A percentile compares a stretch with the other conserved stretches of the same genome.
phyloP scores from a whole-genome alignment of 1,284 basidiomycete genomes.

The Apiotrichum gamsii region DNA sequence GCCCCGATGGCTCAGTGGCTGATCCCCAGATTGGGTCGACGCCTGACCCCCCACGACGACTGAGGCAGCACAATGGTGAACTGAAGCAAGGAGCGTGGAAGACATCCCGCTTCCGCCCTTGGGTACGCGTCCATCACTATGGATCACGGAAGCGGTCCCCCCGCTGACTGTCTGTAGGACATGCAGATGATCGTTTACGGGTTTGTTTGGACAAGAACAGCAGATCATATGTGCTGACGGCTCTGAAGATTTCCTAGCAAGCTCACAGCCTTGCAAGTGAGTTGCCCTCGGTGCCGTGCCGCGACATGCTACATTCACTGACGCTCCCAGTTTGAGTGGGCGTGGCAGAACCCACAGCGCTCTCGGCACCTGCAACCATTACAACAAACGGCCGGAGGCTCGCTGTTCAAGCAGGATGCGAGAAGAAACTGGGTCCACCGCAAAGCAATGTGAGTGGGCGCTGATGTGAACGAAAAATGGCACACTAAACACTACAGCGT shows the following conservation, averaged over 20 bases:
- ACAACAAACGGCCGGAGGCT: neutral
- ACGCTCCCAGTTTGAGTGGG: constrained; percentile 72
- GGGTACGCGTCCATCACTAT: no score
- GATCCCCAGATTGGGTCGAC: constrained; percentile 80
- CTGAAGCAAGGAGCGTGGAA: constrained; percentile 67
- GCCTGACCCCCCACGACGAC: constrained; percentile 67
- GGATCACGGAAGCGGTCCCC: no score
- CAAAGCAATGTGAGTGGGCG: constrained; percentile 36
- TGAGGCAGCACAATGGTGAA: constrained; percentile 81
- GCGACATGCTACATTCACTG: neutral
- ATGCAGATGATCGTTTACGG: constrained; percentile 83
- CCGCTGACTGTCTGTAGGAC: constrained; percentile 21
- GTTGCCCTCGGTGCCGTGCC: neutral
- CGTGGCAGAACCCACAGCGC: constrained; percentile 69
- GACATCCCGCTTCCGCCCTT: constrained; percentile 66
- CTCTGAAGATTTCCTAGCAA: constrained; percentile 56
- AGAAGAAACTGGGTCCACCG: constrained; percentile 34
- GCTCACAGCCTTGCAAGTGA: constrained; percentile 60
- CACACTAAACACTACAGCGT: constrained; percentile 29
- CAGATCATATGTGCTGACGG: no score
- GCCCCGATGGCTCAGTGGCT: no score
- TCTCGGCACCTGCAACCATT: constrained; percentile 47
- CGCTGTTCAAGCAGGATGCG: constrained; percentile 36
- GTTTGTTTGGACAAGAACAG: constrained; percentile 17
- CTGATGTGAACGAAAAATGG: no score